These are phyloP conservation scores for Metarhizium sp. DNA, from an alignment of 2,329 filamentous ascomycete genomes.

Conservation along the genomic window DNA sequence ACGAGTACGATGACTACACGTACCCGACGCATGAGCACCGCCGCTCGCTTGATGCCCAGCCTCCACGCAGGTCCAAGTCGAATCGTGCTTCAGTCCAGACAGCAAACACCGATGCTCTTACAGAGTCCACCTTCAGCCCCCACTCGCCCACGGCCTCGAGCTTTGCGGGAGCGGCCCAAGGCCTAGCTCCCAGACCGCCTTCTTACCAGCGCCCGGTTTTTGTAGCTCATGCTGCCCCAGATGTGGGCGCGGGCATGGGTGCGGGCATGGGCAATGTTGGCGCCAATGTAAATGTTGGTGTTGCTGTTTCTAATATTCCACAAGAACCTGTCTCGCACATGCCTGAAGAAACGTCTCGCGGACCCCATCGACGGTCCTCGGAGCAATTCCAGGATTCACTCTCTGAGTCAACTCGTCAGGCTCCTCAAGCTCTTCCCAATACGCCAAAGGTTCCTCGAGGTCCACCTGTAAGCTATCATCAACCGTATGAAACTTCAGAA, in stretches of 20 bases:
- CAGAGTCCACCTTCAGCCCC: conserved; percentile 50
- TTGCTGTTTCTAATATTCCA: background rate
- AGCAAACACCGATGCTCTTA: conserved; percentile 41
- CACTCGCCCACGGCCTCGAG: conserved; percentile 44
- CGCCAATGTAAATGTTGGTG: background rate
- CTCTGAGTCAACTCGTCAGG: conserved; percentile 7
- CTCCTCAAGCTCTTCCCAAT: conserved; percentile 32
- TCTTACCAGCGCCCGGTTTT: conserved; percentile 37
- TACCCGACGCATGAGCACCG: conserved; percentile 3
- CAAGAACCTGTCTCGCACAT: conserved; percentile 29
- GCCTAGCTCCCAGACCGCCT: conserved; percentile 50
- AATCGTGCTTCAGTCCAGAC: conserved; percentile 49
- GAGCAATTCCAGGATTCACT: conserved; percentile 26
- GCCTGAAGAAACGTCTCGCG: conserved; percentile 5
- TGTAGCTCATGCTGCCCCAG: background rate
- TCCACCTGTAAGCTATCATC: conserved; percentile 48
- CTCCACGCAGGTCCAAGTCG: conserved; percentile 33
- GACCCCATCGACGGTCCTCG: conserved; percentile 14
- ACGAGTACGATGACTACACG: conserved; percentile 6
- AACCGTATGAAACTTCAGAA: conserved; percentile 27
- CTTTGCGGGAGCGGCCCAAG: conserved; percentile 36
- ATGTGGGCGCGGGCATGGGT: background rate
- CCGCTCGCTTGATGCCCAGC: conserved; percentile 23
- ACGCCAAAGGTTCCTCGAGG: conserved; percentile 53
- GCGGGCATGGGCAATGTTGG: background rate